Conservation (phyloP, 345 rosid genomes). For the Eucalyptus microcorys region DNA sequence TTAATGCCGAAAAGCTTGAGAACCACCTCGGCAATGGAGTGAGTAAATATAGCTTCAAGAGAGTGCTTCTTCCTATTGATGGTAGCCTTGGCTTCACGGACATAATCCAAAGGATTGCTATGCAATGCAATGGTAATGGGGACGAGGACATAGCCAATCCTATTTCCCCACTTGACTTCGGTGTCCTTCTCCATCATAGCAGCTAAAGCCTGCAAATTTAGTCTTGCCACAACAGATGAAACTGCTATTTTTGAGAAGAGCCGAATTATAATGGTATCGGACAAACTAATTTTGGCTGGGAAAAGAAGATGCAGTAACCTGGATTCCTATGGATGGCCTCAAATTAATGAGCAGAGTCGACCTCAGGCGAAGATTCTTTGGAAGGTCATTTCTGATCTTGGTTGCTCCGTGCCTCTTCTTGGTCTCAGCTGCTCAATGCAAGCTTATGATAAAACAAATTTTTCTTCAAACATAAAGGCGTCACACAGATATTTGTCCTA, state of each 20-base stretch:
- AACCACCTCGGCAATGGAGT: constrained; percentile 1
- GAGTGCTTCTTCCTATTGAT: constrained; percentile 8
- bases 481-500: not conserved
- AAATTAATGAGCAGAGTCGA: constrained; percentile 13
- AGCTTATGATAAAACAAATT: not conserved
- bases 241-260: not conserved
- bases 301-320: not conserved
- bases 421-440: not conserved
- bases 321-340: not conserved
- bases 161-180: constrained; percentile 8
- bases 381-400: not conserved
- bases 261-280: not conserved
- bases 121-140: constrained; percentile 1
- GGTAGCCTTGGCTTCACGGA: constrained; percentile 5
- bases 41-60: constrained; percentile 7
- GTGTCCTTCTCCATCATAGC: constrained; percentile 13
- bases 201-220: not conserved
- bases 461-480: not conserved
- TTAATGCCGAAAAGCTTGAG: constrained; percentile 10
- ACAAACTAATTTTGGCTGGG: not conserved
- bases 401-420: not conserved
- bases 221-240: not conserved
- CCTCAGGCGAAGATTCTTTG: constrained; percentile 10
- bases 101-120: constrained; percentile 7
- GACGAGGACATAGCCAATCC: constrained; percentile 3